These are phyloP conservation scores for Pyrenochaeta sp. DNA, from an alignment of 2,329 filamentous ascomycete species.

Conservation along the genomic window DNA sequence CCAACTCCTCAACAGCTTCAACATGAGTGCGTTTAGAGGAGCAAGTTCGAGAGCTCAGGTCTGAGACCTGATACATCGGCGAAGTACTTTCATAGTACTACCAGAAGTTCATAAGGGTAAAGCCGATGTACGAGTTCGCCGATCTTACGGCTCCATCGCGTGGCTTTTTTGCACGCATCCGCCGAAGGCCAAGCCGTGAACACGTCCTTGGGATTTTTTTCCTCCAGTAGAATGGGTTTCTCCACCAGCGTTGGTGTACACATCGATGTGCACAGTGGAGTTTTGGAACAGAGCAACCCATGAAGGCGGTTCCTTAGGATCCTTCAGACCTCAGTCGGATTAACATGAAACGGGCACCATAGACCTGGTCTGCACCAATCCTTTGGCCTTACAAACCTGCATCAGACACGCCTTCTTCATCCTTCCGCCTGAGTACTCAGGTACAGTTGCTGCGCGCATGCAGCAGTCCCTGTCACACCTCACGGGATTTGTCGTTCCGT, in stretches of 20 bases:
- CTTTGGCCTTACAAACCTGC: background rate
- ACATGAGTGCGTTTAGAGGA: too few species aligned
- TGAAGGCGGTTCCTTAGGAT: slow-evolving; percentile 1
- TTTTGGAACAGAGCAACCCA: background rate
- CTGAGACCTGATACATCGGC: too few species aligned
- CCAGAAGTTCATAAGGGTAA: background rate
- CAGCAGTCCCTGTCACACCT: background rate
- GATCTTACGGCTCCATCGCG: background rate
- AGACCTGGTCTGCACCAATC: background rate
- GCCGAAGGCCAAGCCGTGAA: background rate
- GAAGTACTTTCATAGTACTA: too few species aligned
- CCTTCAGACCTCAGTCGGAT: background rate
- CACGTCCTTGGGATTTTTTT: background rate
- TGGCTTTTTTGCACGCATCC: background rate
- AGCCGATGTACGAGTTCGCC: background rate
- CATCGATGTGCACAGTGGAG: background rate
- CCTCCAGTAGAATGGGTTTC: background rate
- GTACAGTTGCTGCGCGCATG: background rate
- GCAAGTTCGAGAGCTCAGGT: too few species aligned
- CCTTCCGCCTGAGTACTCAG: background rate
- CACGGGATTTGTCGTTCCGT: background rate
- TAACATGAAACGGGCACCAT: background rate
- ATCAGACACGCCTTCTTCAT: background rate
- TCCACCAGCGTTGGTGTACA: background rate
- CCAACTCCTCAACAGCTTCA: too few species aligned